Evolutionary conservation across 129 eudicot species (phyloP).

Genomic region (Saussurea involucrata): DNA sequence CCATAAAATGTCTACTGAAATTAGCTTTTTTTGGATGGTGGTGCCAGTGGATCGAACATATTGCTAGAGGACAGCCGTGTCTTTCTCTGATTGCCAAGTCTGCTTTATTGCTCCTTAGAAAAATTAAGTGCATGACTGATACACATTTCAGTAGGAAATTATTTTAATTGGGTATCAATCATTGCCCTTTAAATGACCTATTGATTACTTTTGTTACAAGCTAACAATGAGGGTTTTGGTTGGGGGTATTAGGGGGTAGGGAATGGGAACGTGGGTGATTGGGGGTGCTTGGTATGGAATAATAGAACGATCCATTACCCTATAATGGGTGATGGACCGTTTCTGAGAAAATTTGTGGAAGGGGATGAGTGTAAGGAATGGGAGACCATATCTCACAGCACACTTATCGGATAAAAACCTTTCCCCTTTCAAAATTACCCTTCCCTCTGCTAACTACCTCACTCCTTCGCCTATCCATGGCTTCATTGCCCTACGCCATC

Average conservation of each 20-base stretch:
- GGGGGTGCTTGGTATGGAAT: background rate
- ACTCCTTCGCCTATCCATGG: background rate
- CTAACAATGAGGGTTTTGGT: background rate
- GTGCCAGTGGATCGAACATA: background rate
- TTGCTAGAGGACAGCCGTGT: background rate
- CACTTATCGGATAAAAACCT: background rate
- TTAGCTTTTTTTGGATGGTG: background rate
- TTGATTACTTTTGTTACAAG: background rate
- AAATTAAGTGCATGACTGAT: background rate
- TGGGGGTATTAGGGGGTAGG: background rate
- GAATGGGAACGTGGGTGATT: background rate
- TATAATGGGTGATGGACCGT: background rate
- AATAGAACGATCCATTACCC: background rate
- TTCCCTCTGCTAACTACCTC: background rate
- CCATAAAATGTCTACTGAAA: background rate
- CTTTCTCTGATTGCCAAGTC: background rate
- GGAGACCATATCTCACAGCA: background rate
- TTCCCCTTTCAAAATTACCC: background rate
- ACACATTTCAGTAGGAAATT: background rate
- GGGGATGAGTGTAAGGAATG: background rate
- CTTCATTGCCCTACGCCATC: background rate
- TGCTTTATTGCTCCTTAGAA: background rate
- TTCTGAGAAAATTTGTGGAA: background rate
- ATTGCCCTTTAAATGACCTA: background rate
- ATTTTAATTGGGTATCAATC: background rate